Evolutionary conservation across 768 basidiomycete genomes (phyloP).

Genomic region (Boletus pseudopeckii): DNA sequence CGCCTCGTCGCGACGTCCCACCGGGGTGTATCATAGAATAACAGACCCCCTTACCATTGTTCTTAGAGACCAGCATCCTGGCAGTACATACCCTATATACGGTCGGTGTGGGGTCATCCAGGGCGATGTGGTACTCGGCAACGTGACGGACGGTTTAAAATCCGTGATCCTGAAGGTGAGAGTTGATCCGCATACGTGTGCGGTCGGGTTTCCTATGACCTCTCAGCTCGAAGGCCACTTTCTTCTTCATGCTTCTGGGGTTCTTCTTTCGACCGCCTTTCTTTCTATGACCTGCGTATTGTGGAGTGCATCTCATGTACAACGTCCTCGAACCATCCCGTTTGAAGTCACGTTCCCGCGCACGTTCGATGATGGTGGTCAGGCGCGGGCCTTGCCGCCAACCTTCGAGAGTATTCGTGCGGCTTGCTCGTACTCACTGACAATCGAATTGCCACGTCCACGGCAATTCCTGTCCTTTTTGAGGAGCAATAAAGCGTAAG

Average conservation of each 20-base stretch:
- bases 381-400: slow-evolving; percentile 45
- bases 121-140: slow-evolving; percentile 22
- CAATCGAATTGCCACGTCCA: slow-evolving; percentile 38
- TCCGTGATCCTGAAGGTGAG: slow-evolving; percentile 26
- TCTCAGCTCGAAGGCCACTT: slow-evolving; percentile 26
- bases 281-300: slow-evolving; percentile 16
- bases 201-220: neutral
- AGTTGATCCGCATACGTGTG: neutral
- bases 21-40: slow-evolving; percentile 29
- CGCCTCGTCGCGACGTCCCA: slow-evolving; percentile 1
- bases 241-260: slow-evolving; percentile 12
- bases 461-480: slow-evolving; percentile 43
- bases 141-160: slow-evolving; percentile 2
- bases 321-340: slow-evolving; percentile 32
- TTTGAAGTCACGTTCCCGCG: slow-evolving; percentile 47
- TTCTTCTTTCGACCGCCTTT: slow-evolving; percentile 13
- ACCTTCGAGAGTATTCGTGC: slow-evolving; percentile 36
- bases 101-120: slow-evolving; percentile 19
- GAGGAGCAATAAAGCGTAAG: slow-evolving; percentile 46
- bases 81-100: slow-evolving; percentile 21
- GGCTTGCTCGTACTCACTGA: slow-evolving; percentile 45
- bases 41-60: slow-evolving; percentile 25
- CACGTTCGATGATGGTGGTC: slow-evolving; percentile 38
- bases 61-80: slow-evolving; percentile 23
- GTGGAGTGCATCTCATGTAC: slow-evolving; percentile 15